phyloP scores from a whole-genome alignment of 164 flowering plant species.

The Chloranthus sessilifolius region DNA sequence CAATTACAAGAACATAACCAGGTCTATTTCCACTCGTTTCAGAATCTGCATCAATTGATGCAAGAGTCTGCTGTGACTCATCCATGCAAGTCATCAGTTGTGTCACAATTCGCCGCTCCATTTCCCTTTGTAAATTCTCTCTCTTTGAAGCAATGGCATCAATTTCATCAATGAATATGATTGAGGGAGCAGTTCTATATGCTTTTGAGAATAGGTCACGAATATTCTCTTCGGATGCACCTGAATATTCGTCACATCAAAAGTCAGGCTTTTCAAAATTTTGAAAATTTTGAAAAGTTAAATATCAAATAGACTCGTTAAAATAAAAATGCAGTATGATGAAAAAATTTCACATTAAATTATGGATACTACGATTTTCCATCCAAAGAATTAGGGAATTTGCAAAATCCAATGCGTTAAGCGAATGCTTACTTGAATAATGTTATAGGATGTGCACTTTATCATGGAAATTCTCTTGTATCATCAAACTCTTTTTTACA shows the following conservation, averaged over 20 bases:
- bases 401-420: too few species aligned
- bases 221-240: constrained; percentile 91
- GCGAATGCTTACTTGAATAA: too few species aligned
- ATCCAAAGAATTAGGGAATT: too few species aligned
- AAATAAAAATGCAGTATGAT: too few species aligned
- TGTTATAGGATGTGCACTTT: too few species aligned
- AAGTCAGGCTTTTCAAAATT: too few species aligned
- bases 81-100: constrained; percentile 96
- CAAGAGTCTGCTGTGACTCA: constrained; percentile 40
- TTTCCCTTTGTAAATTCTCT: constrained; percentile 79
- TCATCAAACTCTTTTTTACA: too few species aligned
- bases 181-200: constrained; percentile 87
- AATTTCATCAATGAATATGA: constrained; percentile 94
- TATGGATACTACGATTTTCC: too few species aligned
- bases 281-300: too few species aligned
- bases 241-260: constrained; percentile 25
- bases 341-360: too few species aligned
- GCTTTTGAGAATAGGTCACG: constrained; percentile 86
- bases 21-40: constrained; percentile 33
- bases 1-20: constrained; percentile 85
- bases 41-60: constrained; percentile 24
- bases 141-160: constrained; percentile 95
- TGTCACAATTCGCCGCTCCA: constrained; percentile 89
- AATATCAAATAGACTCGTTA: too few species aligned
- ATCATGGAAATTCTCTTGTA: too few species aligned